Conservation (phyloP, 345 rosid species). For the Viola odorata region DNA sequence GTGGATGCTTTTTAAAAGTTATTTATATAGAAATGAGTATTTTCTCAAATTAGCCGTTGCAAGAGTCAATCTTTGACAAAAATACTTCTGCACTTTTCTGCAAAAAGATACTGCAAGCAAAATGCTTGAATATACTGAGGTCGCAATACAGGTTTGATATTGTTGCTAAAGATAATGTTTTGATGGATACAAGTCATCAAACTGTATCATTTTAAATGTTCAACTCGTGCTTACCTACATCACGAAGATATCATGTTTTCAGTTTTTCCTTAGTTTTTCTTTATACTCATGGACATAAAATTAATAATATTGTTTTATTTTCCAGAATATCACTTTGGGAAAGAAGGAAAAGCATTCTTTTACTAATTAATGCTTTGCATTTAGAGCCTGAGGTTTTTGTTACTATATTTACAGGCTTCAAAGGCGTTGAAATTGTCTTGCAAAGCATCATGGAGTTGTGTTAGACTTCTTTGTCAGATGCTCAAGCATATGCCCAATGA, state of each 20-base stretch:
- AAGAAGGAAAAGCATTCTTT: neutral
- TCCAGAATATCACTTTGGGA: neutral
- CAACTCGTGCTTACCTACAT: too few species aligned
- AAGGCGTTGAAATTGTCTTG: conserved; percentile 59
- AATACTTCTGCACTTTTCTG: too few species aligned
- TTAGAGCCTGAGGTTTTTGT: conserved; percentile 3
- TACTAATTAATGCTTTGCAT: conserved; percentile 3
- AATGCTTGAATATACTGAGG: neutral
- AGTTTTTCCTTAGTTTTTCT: too few species aligned
- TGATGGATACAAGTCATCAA: neutral
- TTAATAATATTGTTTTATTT: too few species aligned
- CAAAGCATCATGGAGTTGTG: conserved; percentile 72
- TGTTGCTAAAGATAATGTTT: neutral
- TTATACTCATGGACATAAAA: too few species aligned
- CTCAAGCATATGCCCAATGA: conserved; percentile 30
- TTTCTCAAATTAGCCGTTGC: too few species aligned
- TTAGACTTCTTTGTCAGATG: conserved; percentile 42
- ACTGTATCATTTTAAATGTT: too few species aligned
- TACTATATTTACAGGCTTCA: conserved; percentile 58
- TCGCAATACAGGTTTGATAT: too few species aligned
- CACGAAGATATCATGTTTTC: too few species aligned
- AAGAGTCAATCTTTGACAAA: too few species aligned
- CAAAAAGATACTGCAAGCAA: neutral
- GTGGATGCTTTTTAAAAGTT: too few species aligned
- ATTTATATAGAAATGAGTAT: too few species aligned